Base-by-base conservation (phyloP, 2,329 filamentous ascomycete species). In the Zymoseptoria pseudotritici region DNA sequence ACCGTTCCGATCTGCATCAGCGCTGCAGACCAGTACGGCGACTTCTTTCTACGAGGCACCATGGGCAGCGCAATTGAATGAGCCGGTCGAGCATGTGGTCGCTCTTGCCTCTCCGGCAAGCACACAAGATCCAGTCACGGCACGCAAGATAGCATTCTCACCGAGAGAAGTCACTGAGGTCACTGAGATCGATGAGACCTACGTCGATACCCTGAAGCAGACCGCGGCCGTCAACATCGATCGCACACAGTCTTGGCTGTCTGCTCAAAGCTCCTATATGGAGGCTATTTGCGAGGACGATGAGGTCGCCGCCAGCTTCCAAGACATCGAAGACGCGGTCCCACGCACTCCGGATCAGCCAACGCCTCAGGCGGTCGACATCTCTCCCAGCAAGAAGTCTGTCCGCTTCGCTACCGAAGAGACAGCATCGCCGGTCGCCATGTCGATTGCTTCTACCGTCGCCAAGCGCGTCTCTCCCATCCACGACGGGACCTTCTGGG, bases 1-100 rank as follows among this genome's bases (percentile, higher is more conserved):
- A 26, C 91, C 92, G 2, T 97, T 91, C 87, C 67, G 82, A 80
- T 65, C 75, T 76, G 57, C 57, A 20, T 55, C 62, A 1, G 19
- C 63, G 17, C 90, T 91, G 1, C 91, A 91, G 0, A 96, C 93
- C 1, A 91, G 91, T 24, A 92, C 89, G 19, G 93, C 93, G 5
- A 90, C 96, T 72, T 86, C 88, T 60, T 97, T 97, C 70, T 97
- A 97, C 77, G 86, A 87, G 62, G 81, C 88, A 22, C 91, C 92
- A 4, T 97, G 91, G 89, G 49, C 59, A 4, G 55, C 60, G 24
- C 63, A 67, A 51, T 66, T 69, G 8, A 65, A 67, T 19, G 64
- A 70, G 55, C 71, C 87, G 24, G 76, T 90, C 54, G 88, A 92
- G 72, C 87, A 86, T 53, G 80, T 90, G 31, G 77, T 92, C 29